Percentiles rank a stretch among this genome's conserved stretches.
phyloP scores from a whole-genome alignment of 177 flowering plant species.

The Vitis hybrid region DNA sequence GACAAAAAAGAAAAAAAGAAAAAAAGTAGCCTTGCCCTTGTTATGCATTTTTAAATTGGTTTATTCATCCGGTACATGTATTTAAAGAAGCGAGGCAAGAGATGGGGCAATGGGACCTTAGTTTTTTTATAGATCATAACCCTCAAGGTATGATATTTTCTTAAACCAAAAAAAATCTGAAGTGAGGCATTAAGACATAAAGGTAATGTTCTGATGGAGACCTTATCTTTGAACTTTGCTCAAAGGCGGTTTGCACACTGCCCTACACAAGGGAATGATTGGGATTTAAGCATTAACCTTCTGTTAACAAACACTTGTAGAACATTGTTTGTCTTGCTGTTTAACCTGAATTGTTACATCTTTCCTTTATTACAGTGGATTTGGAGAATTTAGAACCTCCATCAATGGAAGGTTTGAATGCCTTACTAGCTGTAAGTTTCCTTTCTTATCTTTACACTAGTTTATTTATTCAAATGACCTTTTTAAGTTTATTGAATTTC shows the following conservation, averaged over 20 bases:
- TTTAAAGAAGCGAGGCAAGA: no score
- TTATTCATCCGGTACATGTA: no score
- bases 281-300: not conserved
- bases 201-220: no score
- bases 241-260: no score
- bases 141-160: no score
- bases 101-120: no score
- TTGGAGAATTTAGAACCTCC: slow-evolving; percentile 60
- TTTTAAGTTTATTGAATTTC: not conserved
- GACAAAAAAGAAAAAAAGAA: no score
- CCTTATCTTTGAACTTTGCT: no score
- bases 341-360: not conserved
- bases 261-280: not conserved
- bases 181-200: no score
- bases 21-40: no score
- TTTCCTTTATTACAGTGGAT: slow-evolving; percentile 19
- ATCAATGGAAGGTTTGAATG: slow-evolving; percentile 71
- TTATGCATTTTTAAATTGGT: not conserved
- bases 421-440: slow-evolving; percentile 50
- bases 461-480: not conserved
- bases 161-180: no score
- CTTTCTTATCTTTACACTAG: not conserved
- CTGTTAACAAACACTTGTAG: not conserved
- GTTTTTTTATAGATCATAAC: no score
- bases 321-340: not conserved